A percentile compares a stretch with the other conserved stretches of the same genome.
Conservation (phyloP, 1,284 basidiomycete genomes). For the Papiliotrema flavescens region DNA sequence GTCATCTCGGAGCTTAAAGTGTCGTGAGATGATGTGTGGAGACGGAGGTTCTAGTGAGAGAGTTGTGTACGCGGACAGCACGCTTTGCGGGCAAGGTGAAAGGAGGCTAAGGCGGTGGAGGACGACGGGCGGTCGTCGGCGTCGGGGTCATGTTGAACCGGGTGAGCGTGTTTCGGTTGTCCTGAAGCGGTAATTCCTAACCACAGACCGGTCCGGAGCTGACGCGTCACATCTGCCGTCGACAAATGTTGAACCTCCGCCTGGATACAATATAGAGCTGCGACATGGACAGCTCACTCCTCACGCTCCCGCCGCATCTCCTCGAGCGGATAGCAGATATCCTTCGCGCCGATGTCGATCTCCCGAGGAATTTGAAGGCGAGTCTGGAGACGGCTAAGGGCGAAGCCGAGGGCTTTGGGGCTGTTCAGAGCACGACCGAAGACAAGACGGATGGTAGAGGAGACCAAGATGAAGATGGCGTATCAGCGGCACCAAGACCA, state of each 20-base stretch:
- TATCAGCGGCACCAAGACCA: not conserved
- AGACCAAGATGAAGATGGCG: not conserved
- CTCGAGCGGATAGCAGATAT: constrained; percentile 25
- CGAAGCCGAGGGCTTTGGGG: not conserved
- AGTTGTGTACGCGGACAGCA: too few relatives aligned
- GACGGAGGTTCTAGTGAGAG: too few relatives aligned
- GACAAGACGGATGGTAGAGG: not conserved
- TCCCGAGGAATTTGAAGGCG: constrained; percentile 16
- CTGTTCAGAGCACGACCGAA: not conserved
- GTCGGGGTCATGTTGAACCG: not conserved
- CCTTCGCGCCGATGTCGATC: constrained; percentile 11
- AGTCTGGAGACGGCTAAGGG: not conserved
- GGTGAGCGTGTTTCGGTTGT: not conserved
- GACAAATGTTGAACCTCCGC: too few relatives aligned
- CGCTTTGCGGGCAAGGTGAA: too few relatives aligned
- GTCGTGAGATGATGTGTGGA: too few relatives aligned
- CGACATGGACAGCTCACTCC: constrained; percentile 8
- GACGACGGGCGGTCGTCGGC: not conserved
- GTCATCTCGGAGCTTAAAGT: too few relatives aligned
- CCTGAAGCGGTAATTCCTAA: not conserved
- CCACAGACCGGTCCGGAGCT: not conserved
- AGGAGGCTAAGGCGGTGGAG: too few relatives aligned
- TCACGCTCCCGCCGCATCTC: constrained; percentile 37
- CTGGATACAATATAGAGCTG: not conserved
- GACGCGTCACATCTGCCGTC: not conserved